Evolutionary conservation across 2,329 filamentous ascomycete species (phyloP).

Genomic region (Colletotrichum musae): DNA sequence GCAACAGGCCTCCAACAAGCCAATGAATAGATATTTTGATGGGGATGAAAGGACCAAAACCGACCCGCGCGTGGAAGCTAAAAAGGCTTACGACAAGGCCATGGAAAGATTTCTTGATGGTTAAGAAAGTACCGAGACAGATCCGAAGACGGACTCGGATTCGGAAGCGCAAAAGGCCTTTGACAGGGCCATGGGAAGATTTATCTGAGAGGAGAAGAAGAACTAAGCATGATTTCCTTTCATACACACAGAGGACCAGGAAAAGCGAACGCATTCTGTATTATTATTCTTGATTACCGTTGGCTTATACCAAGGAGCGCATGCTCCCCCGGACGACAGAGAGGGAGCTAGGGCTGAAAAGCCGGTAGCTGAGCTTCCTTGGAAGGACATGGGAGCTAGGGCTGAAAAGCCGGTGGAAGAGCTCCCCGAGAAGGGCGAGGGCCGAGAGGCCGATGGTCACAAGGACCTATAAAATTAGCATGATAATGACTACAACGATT

Average conservation of each 20-base stretch:
- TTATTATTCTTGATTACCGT: slow-evolving; percentile 31
- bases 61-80: too few species aligned
- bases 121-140: too few species aligned
- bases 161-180: neutral
- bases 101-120: too few species aligned
- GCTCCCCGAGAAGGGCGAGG: neutral
- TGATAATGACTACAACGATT: slow-evolving; percentile 38
- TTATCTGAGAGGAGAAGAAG: neutral
- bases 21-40: too few species aligned
- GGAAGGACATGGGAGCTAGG: neutral
- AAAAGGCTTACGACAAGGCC: too few species aligned
- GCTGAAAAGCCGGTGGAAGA: neutral
- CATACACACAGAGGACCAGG: slow-evolving; percentile 10
- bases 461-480: slow-evolving; percentile 22
- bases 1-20: too few species aligned
- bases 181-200: neutral
- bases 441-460: slow-evolving; percentile 26
- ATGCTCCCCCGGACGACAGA: slow-evolving; percentile 11
- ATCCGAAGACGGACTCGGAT: too few species aligned
- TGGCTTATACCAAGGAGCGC: slow-evolving; percentile 27
- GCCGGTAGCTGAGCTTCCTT: too few species aligned
- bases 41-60: too few species aligned
- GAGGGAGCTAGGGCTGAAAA: neutral
- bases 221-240: neutral
- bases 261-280: slow-evolving; percentile 34